Percentiles rank a stretch among this genome's conserved stretches.
Conservation (phyloP, 257 asterid genomes). For the Datura wrightii region DNA sequence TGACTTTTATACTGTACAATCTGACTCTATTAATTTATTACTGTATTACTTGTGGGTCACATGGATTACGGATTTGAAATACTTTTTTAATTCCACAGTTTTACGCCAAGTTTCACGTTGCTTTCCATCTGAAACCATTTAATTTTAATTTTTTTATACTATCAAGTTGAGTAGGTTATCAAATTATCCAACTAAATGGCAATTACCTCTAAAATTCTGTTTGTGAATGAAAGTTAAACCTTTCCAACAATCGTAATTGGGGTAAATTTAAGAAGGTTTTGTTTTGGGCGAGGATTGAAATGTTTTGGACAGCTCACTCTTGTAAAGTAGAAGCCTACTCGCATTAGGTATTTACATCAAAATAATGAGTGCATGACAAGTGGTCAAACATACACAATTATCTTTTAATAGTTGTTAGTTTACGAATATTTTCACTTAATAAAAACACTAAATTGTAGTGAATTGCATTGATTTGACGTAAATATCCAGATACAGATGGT, state of each 20-base stretch:
- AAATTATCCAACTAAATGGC: not conserved
- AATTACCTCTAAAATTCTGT: not conserved
- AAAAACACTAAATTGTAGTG: not conserved
- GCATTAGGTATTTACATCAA: not conserved
- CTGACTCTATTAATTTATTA: not conserved
- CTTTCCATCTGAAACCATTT: not conserved
- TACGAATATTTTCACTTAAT: no score
- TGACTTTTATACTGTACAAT: not conserved
- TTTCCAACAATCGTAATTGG: not conserved
- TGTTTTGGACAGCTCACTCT: not conserved
- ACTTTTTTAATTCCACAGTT: not conserved
- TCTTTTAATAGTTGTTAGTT: no score
- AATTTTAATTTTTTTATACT: not conserved
- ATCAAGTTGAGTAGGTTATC: not conserved
- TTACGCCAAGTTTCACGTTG: constrained; percentile 20
- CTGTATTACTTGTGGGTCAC: not conserved
- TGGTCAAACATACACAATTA: no score
- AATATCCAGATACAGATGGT: no score
- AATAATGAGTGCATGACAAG: not conserved
- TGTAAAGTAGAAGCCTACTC: no score
- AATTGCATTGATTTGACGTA: not conserved
- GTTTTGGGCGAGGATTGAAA: not conserved
- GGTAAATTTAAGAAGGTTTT: not conserved
- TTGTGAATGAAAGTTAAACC: not conserved
- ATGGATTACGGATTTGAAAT: not conserved